Evolutionary conservation across 2,329 filamentous ascomycete species (phyloP).

Genomic region (Magnaporthiopsis rhizophila): DNA sequence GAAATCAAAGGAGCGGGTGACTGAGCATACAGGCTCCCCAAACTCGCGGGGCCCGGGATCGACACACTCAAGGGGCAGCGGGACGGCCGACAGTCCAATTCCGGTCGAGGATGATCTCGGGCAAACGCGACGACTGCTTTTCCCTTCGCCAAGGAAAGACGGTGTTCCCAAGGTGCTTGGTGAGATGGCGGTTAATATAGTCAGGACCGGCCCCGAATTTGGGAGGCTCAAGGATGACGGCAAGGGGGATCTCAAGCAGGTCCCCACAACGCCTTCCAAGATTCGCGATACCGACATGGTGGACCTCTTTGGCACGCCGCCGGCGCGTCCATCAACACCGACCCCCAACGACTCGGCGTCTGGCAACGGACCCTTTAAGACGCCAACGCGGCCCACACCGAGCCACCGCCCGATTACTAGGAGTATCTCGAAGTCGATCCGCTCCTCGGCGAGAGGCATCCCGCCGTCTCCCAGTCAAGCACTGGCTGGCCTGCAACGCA

Average conservation of each 20-base stretch:
- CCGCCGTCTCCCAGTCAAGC: conserved; percentile 33
- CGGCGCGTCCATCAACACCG: conserved; percentile 41
- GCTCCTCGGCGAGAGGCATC: conserved; percentile 31
- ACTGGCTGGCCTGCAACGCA: conserved; percentile 32
- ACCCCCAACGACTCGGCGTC: conserved; percentile 39
- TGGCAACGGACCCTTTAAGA: conserved; percentile 45
- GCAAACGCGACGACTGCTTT: conserved; percentile 61
- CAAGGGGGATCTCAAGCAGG: conserved; percentile 34
- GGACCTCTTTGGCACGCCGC: conserved; percentile 59
- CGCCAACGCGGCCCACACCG: conserved; percentile 53
- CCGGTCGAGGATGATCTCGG: conserved; percentile 42
- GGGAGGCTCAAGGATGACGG: conserved; percentile 16
- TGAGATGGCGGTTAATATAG: conserved; percentile 46
- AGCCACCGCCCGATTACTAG: conserved; percentile 54
- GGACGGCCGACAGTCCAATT: conserved; percentile 50
- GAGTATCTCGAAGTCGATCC: conserved; percentile 50
- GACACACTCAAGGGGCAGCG: conserved; percentile 46
- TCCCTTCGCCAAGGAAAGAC: conserved; percentile 66
- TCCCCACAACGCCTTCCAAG: conserved; percentile 27
- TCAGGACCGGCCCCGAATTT: conserved; percentile 29
- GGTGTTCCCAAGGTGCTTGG: conserved; percentile 54
- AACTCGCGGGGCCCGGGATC: conserved; percentile 32
- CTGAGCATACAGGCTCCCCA: conserved; percentile 13
- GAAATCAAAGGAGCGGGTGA: conserved; percentile 4
- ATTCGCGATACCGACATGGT: conserved; percentile 27